A percentile compares a stretch with the other conserved stretches of the same genome.
These are phyloP conservation scores for Fusarium marasasianum DNA, from an alignment of 2,329 filamentous ascomycete genomes.

Conservation along the genomic window DNA sequence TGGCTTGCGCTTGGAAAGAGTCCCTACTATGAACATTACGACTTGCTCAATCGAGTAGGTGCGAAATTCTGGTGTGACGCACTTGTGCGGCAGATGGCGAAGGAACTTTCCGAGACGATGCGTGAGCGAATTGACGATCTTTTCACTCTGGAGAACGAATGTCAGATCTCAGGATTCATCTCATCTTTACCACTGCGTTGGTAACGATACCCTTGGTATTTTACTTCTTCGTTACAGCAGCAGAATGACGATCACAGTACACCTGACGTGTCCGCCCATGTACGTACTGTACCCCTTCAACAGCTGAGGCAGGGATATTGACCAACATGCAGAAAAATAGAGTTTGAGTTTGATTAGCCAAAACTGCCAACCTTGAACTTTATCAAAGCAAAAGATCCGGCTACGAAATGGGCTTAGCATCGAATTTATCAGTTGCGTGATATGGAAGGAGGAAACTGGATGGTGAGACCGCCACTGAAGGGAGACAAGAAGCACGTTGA, in stretches of 20 bases:
- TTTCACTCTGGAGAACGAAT: background rate
- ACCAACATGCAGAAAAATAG: background rate
- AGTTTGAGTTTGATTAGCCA: constrained; percentile 1
- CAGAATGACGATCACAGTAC: background rate
- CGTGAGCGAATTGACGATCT: background rate
- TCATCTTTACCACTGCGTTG: background rate
- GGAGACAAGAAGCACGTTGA: background rate
- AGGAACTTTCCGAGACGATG: background rate
- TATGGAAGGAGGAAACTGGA: background rate
- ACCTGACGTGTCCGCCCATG: background rate
- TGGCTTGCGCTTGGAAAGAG: background rate
- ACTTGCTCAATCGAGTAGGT: background rate
- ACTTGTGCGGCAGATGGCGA: background rate
- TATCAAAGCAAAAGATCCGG: background rate
- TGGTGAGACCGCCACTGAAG: background rate
- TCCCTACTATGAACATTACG: background rate
- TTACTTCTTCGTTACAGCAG: background rate
- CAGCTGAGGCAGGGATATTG: background rate
- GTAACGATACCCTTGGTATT: background rate
- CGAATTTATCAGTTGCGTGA: background rate
- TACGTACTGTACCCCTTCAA: background rate
- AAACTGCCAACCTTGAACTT: background rate
- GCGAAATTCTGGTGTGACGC: background rate
- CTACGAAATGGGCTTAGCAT: background rate
- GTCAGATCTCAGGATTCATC: background rate